Conservation (phyloP, 495 filamentous ascomycete species). For the Podospora pseudopauciseta region DNA sequence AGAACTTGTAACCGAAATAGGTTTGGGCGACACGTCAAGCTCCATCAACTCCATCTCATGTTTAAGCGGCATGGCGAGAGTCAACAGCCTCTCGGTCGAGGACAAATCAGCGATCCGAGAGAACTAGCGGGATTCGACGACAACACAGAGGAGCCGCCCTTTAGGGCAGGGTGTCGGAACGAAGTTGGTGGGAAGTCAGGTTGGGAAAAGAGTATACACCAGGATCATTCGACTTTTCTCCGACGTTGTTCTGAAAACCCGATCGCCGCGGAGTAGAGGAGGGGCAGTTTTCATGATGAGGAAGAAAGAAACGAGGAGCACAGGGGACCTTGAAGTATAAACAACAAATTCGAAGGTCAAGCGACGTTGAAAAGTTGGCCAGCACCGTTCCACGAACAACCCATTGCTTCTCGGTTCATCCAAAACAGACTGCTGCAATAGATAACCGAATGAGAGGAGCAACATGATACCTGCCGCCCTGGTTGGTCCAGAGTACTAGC, state of each 20-base stretch:
- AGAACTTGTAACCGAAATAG: neutral
- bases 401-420: too few relatives aligned
- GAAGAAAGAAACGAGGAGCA: neutral
- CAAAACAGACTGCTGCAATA: neutral
- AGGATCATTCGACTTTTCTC: neutral
- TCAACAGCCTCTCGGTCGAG: neutral
- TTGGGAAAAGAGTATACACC: neutral
- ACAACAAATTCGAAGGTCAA: neutral
- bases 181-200: neutral
- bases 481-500: neutral
- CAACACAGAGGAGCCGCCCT: neutral
- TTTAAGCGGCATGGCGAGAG: neutral
- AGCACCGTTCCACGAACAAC: neutral
- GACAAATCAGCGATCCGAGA: neutral
- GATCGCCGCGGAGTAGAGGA: neutral
- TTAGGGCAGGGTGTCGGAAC: neutral
- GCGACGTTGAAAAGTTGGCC: neutral
- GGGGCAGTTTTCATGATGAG: neutral
- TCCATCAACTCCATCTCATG: neutral
- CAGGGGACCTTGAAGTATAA: neutral
- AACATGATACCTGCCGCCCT: neutral
- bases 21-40: neutral
- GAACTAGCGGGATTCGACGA: neutral
- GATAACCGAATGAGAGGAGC: neutral
- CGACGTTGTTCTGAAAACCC: neutral